A percentile compares a stretch with the other conserved stretches of the same genome.
phyloP scores from a whole-genome alignment of 2,329 filamentous ascomycete species.

The Fusarium sp. region DNA sequence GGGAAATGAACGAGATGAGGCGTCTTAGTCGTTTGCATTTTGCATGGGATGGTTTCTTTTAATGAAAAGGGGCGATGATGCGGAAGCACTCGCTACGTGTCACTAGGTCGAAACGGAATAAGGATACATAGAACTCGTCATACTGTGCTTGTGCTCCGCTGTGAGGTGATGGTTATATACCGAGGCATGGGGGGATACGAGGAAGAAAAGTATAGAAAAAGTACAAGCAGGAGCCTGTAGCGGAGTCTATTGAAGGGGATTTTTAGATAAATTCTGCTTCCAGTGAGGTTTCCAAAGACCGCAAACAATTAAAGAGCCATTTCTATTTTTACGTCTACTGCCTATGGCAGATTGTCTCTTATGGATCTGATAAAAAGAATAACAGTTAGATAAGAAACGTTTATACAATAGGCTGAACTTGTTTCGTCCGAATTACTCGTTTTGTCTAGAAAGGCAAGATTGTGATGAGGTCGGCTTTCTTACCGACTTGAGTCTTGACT shows the following conservation, averaged over 20 bases:
- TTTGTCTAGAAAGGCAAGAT: background rate
- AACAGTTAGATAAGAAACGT: background rate
- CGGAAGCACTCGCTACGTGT: conserved; percentile 50
- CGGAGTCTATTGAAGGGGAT: conserved; percentile 13
- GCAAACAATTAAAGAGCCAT: background rate
- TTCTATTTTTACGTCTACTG: background rate
- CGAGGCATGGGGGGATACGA: background rate
- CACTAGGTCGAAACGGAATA: conserved; percentile 50
- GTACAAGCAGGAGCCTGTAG: conserved; percentile 5
- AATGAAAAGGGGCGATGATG: conserved; percentile 51
- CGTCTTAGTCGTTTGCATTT: conserved; percentile 50
- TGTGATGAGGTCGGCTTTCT: conserved; percentile 1
- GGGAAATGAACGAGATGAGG: conserved; percentile 48
- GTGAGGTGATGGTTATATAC: conserved; percentile 24
- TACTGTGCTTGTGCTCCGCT: conserved; percentile 32
- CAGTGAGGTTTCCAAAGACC: background rate
- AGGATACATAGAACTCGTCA: conserved; percentile 48
- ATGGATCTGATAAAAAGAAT: background rate
- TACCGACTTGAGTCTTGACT: background rate
- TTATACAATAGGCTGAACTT: background rate
- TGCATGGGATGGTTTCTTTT: conserved; percentile 52
- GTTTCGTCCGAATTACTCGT: background rate
- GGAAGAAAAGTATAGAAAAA: conserved; percentile 14
- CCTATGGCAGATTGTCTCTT: background rate
- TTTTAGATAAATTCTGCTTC: conserved; percentile 2